Evolutionary conservation across 2,329 filamentous ascomycete genomes (phyloP), one percentile per base, ranked within the genome.

Genomic region (Trichoderma polysporum): DNA sequence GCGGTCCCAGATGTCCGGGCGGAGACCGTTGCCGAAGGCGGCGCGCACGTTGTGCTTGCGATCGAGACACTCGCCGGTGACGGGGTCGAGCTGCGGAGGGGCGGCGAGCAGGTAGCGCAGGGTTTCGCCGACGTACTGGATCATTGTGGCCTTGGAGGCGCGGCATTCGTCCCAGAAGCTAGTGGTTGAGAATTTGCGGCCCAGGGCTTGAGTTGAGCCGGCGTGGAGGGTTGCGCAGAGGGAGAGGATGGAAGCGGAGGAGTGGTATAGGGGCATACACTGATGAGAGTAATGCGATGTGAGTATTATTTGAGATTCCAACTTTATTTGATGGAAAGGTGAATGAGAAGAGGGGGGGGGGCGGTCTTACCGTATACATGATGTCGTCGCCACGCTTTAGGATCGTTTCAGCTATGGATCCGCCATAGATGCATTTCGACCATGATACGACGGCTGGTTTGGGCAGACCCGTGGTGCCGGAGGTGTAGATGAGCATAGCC

Each of bases 261-360:
- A 90, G 80, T 97, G 93, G 75, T 97, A 97, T 7, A 97, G 83
- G 0, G 93, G 93, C 92, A 97, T 96, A 66, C 90, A 90, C 89
- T 91, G 37, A 1, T 12, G 15, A 37, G 7, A 10, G 10, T 29
- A 10, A n/a, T 25, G 4, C 35, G 33, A 65, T 29, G n/a, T 45
- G 41, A 22, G 19, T 22, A 33, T 54, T 35, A 33, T 7, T 13
- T 35, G 27, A 27, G 22, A 19, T 3, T 22, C 27, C 17, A 13
- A 15, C 5, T 33, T 27, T 2, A 4, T 17, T 12, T 49, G 54
- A 47, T 50, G 31, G 49, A 31, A 22, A 59, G 27, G 35, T 35
- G 12, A 31, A 29, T 66, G n/a, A 25, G 22, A 13, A 4, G 4
- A 27, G 27, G 9, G 7, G 2, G n/a, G 8, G 17, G 22, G n/a